phyloP scores from a whole-genome alignment of 805 yeast species.

The Kazachstania viticola region DNA sequence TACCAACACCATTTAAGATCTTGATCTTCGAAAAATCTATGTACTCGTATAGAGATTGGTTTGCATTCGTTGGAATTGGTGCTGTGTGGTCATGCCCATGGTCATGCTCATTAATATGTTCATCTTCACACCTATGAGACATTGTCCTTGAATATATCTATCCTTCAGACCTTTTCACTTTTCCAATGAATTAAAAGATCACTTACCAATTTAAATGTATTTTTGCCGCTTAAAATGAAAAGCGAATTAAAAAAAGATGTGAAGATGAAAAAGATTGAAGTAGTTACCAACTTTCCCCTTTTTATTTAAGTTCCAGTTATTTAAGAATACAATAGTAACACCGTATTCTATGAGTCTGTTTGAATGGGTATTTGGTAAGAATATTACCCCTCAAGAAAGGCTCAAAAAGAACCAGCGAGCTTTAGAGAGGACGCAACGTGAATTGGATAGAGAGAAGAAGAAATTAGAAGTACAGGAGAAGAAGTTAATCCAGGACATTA shows the following conservation, averaged over 20 bases:
- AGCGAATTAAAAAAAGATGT: too few relatives aligned
- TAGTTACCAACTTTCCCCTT: too few relatives aligned
- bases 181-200: too few relatives aligned
- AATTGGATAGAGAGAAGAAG: slow-evolving; percentile 74
- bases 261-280: too few relatives aligned
- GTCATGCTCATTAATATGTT: slow-evolving; percentile 23
- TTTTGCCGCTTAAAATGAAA: too few relatives aligned
- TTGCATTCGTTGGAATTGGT: slow-evolving; percentile 57
- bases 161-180: too few relatives aligned
- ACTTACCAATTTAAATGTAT: too few relatives aligned
- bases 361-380: slow-evolving; percentile 94
- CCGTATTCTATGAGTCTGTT: slow-evolving; percentile 42
- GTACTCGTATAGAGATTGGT: slow-evolving; percentile 53
- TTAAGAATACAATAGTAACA: too few relatives aligned
- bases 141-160: too few relatives aligned
- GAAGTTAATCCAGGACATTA: slow-evolving; percentile 73
- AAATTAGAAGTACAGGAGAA: slow-evolving; percentile 89
- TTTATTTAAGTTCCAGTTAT: too few relatives aligned
- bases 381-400: slow-evolving; percentile 87
- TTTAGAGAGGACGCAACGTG: slow-evolving; percentile 87
- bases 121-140: slow-evolving; percentile 26
- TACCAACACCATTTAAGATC: slow-evolving; percentile 51
- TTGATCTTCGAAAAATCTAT: slow-evolving; percentile 50
- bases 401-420: slow-evolving; percentile 93
- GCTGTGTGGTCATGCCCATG: slow-evolving; percentile 38